Percentiles rank a stretch among this genome's conserved stretches.
Evolutionary conservation across 2,329 filamentous ascomycete genomes (phyloP).

Genomic region (Colletotrichum tofieldiae): DNA sequence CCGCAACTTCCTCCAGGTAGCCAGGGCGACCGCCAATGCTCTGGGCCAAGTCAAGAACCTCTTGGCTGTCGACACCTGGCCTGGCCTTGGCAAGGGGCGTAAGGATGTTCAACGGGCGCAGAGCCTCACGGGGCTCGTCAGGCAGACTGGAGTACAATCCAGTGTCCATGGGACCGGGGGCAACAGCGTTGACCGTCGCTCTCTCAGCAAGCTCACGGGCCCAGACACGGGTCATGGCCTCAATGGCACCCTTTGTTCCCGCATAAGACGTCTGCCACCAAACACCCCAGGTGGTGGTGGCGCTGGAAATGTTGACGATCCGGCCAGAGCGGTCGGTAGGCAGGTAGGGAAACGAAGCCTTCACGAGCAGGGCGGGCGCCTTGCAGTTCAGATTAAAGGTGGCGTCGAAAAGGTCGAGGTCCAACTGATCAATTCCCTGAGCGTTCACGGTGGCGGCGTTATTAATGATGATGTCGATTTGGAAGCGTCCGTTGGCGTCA

Average conservation of each 20-base stretch:
- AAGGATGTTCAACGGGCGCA: constrained; percentile 54
- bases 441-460: constrained; percentile 80
- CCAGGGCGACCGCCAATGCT: constrained; percentile 67
- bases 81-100: constrained; percentile 64
- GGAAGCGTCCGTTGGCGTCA: constrained; percentile 65
- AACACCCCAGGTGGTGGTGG: constrained; percentile 45
- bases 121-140: constrained; percentile 64
- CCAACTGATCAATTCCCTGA: constrained; percentile 69
- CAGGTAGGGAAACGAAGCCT: constrained; percentile 80
- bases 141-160: constrained; percentile 64
- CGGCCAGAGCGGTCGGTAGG: constrained; percentile 75
- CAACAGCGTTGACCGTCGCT: constrained; percentile 70
- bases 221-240: constrained; percentile 74
- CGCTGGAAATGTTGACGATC: constrained; percentile 70
- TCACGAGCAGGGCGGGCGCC: constrained; percentile 83
- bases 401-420: constrained; percentile 73
- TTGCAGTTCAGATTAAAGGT: constrained; percentile 87
- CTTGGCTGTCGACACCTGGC: constrained; percentile 46
- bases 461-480: constrained; percentile 89
- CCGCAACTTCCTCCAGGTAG: constrained; percentile 78
- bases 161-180: constrained; percentile 64
- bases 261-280: constrained; percentile 58
- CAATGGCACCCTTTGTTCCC: constrained; percentile 71
- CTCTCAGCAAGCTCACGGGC: constrained; percentile 68
- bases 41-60: constrained; percentile 59